Evolutionary conservation across 1,284 basidiomycete genomes (phyloP).

Genomic region (Xerocomus amazonicus): DNA sequence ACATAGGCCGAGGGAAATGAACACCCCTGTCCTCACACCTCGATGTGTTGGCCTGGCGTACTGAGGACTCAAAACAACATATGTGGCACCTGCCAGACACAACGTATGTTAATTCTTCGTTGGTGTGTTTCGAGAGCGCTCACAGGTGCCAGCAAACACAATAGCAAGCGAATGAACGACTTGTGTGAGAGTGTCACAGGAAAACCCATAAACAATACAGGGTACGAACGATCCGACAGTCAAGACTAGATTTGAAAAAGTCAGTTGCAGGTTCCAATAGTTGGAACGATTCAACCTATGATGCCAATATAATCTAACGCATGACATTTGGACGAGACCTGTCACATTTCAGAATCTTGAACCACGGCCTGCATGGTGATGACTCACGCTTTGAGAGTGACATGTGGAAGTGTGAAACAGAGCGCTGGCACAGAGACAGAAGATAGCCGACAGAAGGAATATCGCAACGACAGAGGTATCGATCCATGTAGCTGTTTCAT

Average conservation of each 20-base stretch:
- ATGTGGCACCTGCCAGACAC: constrained; percentile 52
- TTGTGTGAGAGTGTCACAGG: constrained; percentile 55
- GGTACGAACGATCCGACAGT: constrained; percentile 84
- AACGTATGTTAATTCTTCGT: constrained; percentile 5
- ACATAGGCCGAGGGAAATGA: constrained; percentile 76
- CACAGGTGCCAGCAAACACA: constrained; percentile 58
- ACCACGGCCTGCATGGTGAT: constrained; percentile 2
- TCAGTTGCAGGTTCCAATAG: neutral
- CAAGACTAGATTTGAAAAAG: constrained; percentile 35
- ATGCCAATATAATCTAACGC: constrained; percentile 75
- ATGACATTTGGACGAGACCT: constrained; percentile 54
- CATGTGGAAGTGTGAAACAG: constrained; percentile 76
- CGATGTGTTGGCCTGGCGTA: constrained; percentile 77
- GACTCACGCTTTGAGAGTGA: constrained; percentile 63
- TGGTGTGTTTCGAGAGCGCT: constrained; percentile 27
- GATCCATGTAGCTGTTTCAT: constrained; percentile 53
- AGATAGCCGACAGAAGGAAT: constrained; percentile 71
- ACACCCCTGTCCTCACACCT: constrained; percentile 75
- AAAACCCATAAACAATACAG: constrained; percentile 70
- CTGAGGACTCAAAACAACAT: constrained; percentile 76
- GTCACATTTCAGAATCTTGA: constrained; percentile 2
- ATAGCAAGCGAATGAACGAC: constrained; percentile 54
- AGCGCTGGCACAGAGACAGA: constrained; percentile 74
- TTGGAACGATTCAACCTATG: constrained; percentile 37
- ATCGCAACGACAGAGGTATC: constrained; percentile 65